These are phyloP conservation scores for Mucor indicus DNA, from an alignment of 371 early-diverging fungal genomes.

Conservation along the genomic window DNA sequence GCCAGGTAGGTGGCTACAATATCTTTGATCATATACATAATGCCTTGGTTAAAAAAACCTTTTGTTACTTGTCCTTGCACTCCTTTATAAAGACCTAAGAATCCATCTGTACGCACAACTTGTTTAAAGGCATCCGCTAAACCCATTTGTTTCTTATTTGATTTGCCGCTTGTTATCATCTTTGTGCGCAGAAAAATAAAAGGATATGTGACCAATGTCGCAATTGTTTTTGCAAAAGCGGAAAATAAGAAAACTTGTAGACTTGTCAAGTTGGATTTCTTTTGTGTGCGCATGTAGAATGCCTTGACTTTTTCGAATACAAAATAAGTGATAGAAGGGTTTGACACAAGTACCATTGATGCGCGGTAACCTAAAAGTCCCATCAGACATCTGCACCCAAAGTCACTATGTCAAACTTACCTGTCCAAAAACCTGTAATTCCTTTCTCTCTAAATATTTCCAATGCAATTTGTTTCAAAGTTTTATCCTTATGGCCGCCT, in stretches of 20 bases:
- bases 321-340: conserved; percentile 64
- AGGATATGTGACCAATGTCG: conserved; percentile 60
- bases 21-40: conserved; percentile 69
- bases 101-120: conserved; percentile 46
- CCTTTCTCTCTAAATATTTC: conserved; percentile 51
- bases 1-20: conserved; percentile 55
- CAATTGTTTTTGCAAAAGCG: conserved; percentile 55
- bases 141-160: conserved; percentile 28
- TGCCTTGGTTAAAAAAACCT: conserved; percentile 62
- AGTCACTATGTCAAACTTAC: too few relatives aligned
- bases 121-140: conserved; percentile 42
- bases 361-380: conserved; percentile 62
- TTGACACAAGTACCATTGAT: conserved; percentile 53
- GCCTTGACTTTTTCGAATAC: conserved; percentile 56
- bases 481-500: conserved; percentile 21
- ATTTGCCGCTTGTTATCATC: conserved; percentile 26
- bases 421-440: conserved; percentile 57
- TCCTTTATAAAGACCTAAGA: conserved; percentile 51
- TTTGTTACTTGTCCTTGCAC: conserved; percentile 58
- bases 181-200: conserved; percentile 56
- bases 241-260: conserved; percentile 54
- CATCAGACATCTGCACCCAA: too few relatives aligned
- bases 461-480: conserved; percentile 10
- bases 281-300: conserved; percentile 26
- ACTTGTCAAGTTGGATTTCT: conserved; percentile 33